phyloP scores from a whole-genome alignment of 768 basidiomycete species.

The Amanita rubescens region DNA sequence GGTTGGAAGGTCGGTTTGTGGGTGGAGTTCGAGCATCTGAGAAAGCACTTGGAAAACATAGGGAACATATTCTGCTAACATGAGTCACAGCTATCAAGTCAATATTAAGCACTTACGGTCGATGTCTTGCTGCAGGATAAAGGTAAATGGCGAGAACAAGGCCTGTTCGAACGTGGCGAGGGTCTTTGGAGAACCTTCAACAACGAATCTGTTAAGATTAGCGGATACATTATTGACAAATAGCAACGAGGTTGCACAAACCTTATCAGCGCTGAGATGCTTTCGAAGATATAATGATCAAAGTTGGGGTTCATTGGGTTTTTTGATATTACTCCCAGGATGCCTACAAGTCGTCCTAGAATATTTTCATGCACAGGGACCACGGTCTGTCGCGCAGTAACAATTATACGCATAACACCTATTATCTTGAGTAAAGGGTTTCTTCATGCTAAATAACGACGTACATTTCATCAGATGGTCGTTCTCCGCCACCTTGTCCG shows the following conservation, averaged over 20 bases:
- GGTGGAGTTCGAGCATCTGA: slow-evolving; percentile 87
- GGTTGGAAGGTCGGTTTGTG: slow-evolving; percentile 47
- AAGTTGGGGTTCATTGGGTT: slow-evolving; percentile 98
- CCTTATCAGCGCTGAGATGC: slow-evolving; percentile 90
- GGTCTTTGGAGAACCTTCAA: slow-evolving; percentile 58
- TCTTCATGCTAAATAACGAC: slow-evolving; percentile 17
- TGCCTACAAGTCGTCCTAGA: slow-evolving; percentile 68
- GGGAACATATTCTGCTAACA: slow-evolving; percentile 78
- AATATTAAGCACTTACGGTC: slow-evolving; percentile 51
- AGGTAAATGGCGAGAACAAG: slow-evolving; percentile 80
- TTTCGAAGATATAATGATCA: slow-evolving; percentile 97
- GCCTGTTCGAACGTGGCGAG: slow-evolving; percentile 71
- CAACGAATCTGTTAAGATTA: slow-evolving; percentile 57
- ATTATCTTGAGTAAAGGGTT: slow-evolving; percentile 3
- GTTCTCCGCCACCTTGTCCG: slow-evolving; percentile 94
- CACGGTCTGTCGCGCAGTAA: slow-evolving; percentile 78
- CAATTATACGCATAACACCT: slow-evolving; percentile 92
- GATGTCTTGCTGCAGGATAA: slow-evolving; percentile 88
- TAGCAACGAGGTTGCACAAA: slow-evolving; percentile 18
- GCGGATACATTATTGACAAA: background rate
- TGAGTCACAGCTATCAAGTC: background rate
- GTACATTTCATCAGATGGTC: slow-evolving; percentile 97
- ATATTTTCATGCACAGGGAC: slow-evolving; percentile 58
- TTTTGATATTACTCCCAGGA: slow-evolving; percentile 83
- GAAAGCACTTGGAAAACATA: slow-evolving; percentile 96